These are phyloP conservation scores for Chaetomium olivaceum DNA, from an alignment of 2,329 filamentous ascomycete genomes.

Conservation along the genomic window DNA sequence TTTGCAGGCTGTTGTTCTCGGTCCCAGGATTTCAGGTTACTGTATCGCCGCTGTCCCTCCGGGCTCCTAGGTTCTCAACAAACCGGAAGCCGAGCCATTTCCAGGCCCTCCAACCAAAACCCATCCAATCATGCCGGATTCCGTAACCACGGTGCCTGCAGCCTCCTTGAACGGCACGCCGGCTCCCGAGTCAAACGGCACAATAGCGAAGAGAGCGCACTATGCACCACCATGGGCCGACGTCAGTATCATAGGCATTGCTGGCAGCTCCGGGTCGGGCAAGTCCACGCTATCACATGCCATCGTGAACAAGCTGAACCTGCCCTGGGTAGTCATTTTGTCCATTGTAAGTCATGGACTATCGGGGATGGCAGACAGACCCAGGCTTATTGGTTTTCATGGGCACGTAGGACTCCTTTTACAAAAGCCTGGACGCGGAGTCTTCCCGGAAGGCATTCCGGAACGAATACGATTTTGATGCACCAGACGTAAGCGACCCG, in stretches of 20 bases:
- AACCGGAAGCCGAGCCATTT: background rate
- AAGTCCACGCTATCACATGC: slow-evolving; percentile 94
- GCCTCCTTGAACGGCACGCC: slow-evolving; percentile 13
- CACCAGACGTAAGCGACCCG: slow-evolving; percentile 62
- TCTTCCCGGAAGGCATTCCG: slow-evolving; percentile 77
- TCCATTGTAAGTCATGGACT: slow-evolving; percentile 70
- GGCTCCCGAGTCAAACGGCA: slow-evolving; percentile 37
- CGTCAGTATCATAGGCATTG: slow-evolving; percentile 93
- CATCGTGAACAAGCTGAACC: slow-evolving; percentile 83
- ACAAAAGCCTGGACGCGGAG: slow-evolving; percentile 81
- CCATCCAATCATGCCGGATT: slow-evolving; percentile 21
- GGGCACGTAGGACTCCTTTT: slow-evolving; percentile 80
- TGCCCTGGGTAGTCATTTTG: slow-evolving; percentile 97
- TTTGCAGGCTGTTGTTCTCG: background rate
- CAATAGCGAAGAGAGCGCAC: slow-evolving; percentile 62
- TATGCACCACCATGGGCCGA: slow-evolving; percentile 96
- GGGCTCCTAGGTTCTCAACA: background rate
- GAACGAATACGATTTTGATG: slow-evolving; percentile 96
- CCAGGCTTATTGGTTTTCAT: slow-evolving; percentile 2
- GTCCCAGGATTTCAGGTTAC: background rate
- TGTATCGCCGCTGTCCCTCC: background rate
- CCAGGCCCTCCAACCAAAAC: background rate
- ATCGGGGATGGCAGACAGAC: background rate
- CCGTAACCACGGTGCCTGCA: slow-evolving; percentile 6
- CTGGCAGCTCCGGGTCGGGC: slow-evolving; percentile 89